A percentile compares a stretch with the other conserved stretches of the same genome.
Evolutionary conservation across 2,329 filamentous ascomycete species (phyloP).

Genomic region (Diaporthe australafricana): DNA sequence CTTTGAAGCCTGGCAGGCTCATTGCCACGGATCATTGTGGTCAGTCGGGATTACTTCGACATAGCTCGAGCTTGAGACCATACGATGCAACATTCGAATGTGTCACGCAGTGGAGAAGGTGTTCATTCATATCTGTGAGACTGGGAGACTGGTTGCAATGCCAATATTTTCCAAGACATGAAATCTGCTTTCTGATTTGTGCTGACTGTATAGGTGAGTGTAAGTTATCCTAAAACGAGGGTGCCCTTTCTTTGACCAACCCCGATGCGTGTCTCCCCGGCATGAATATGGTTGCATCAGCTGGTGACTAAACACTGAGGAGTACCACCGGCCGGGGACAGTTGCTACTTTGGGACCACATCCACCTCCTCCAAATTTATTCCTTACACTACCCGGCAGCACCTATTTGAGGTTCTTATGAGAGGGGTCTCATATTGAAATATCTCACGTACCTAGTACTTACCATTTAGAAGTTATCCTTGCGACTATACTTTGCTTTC

Average conservation of each 20-base stretch:
- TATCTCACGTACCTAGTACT: no score
- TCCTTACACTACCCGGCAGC: no score
- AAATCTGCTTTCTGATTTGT: not conserved
- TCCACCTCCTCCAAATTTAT: not conserved
- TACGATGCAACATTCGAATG: not conserved
- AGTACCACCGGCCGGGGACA: not conserved
- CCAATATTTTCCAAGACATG: not conserved
- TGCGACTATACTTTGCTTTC: no score
- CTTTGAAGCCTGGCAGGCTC: not conserved
- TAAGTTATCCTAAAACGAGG: not conserved
- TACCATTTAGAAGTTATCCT: not conserved
- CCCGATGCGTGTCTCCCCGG: not conserved
- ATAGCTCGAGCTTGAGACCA: not conserved
- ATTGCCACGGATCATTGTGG: not conserved
- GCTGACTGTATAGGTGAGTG: not conserved
- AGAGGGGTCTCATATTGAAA: not conserved
- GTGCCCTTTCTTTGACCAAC: not conserved
- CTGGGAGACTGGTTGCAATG: not conserved
- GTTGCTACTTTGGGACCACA: not conserved
- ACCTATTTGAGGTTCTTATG: not conserved
- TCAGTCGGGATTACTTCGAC: not conserved
- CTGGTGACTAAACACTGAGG: not conserved
- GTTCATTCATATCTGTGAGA: no score
- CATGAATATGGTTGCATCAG: not conserved
- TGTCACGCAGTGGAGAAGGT: not conserved